Conservation (phyloP, 148 eudicot genomes). For the Cornus suecica region DNA sequence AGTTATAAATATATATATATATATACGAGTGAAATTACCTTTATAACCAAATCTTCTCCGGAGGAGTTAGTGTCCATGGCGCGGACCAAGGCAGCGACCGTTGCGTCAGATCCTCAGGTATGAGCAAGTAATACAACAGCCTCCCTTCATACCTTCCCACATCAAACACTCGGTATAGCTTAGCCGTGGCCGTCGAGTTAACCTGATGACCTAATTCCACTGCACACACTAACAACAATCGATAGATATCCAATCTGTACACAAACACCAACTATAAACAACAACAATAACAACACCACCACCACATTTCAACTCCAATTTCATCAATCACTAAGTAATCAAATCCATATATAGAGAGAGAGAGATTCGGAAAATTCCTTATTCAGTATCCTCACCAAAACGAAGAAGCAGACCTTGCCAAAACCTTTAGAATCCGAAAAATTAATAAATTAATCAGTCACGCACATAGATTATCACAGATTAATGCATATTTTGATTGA, state of each 20-base stretch:
- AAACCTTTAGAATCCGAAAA: constrained; percentile 33
- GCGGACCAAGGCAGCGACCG: constrained; percentile 26
- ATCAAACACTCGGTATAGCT: constrained; percentile 22
- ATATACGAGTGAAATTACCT: constrained; percentile 36
- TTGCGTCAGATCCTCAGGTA: constrained; percentile 39
- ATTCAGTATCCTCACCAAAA: constrained; percentile 57
- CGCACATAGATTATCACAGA: neutral
- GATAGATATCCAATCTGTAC: constrained; percentile 7
- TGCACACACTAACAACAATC: constrained; percentile 44
- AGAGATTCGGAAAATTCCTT: constrained; percentile 30
- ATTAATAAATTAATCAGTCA: neutral
- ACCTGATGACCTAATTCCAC: constrained; percentile 38
- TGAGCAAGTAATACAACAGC: constrained; percentile 28
- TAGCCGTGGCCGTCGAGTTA: constrained; percentile 26
- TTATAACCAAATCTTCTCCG: constrained; percentile 74
- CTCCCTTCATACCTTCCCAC: constrained; percentile 34
- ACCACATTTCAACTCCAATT: neutral
- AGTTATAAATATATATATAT: too few species aligned
- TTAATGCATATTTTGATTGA: neutral
- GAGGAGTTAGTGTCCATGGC: constrained; percentile 82
- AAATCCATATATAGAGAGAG: constrained; percentile 13
- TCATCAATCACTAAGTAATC: neutral
- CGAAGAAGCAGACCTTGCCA: constrained; percentile 38
- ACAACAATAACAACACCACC: too few species aligned
- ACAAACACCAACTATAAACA: too few species aligned